Evolutionary conservation across 202 grass and related monocot genomes (phyloP).

Genomic region (Bolboschoenoplectus hybrid): DNA sequence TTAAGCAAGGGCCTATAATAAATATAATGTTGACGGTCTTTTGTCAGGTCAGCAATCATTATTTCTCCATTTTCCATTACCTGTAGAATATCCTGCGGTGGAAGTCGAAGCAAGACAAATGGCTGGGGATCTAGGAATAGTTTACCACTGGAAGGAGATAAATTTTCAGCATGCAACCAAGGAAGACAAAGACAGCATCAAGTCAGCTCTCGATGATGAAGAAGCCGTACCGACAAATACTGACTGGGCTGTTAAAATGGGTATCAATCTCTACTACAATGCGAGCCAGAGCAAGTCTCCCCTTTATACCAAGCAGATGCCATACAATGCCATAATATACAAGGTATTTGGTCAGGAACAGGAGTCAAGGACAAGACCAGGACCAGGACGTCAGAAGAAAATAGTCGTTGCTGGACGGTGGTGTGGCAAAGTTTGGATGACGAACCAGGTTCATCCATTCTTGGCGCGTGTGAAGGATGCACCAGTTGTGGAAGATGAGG

Average conservation of each 20-base stretch:
- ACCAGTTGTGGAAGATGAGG: conserved; percentile 42
- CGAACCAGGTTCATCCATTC: conserved; percentile 88
- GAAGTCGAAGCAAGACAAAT: conserved; percentile 75
- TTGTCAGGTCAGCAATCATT: neutral
- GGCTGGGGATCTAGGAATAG: conserved; percentile 72
- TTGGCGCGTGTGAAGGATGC: conserved; percentile 55
- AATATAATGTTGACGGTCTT: neutral
- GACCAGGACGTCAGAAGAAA: conserved; percentile 67
- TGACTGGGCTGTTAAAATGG: conserved; percentile 99
- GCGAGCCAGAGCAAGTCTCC: conserved; percentile 96
- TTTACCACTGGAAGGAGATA: conserved; percentile 78
- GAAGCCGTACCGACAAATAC: conserved; percentile 79
- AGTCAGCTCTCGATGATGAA: conserved; percentile 71
- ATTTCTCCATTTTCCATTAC: conserved; percentile 30
- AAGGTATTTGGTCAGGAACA: conserved; percentile 80
- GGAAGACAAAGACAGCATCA: conserved; percentile 65
- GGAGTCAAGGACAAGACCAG: conserved; percentile 45
- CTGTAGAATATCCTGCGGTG: conserved; percentile 87
- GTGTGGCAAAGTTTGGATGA: conserved; percentile 99
- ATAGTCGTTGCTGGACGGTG: conserved; percentile 81
- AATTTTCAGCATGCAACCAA: conserved; percentile 63
- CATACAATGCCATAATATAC: conserved; percentile 95
- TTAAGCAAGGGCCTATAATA: neutral
- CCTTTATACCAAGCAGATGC: conserved; percentile 95
- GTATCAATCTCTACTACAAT: conserved; percentile 95